Base-by-base conservation (phyloP, 345 rosid species). In the Linum lewisii region DNA sequence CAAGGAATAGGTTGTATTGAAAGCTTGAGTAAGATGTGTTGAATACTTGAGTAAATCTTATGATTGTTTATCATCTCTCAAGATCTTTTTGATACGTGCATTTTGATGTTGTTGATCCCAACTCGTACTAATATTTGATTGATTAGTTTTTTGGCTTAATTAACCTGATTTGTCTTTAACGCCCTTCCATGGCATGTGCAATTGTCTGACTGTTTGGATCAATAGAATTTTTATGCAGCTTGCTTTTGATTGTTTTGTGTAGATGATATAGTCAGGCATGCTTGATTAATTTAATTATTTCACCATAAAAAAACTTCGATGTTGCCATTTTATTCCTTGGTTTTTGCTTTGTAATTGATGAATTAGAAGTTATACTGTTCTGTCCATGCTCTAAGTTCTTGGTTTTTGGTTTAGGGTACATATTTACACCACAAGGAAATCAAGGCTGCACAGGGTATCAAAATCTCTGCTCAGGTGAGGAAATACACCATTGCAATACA, bases 381-480 rank as follows among this genome's bases (percentile, higher is more conserved):
- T 42, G 47, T 42, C 16, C 47, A 42, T 42, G 47, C 18, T 16
- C 47, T 42, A 16, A 42, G 47, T 42, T 42, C 14, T 42, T 42
- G 16, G 47, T 42, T 42, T 42, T 71, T 45, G 74, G 77, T 73
- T 69, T 82, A 93, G 99, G 99, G 99, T 59, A 76, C 84, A 6
- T 89, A 86, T 64, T 18, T 84, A 69, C 97, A 89, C 75, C 90
- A 84, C 61, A 93, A 89, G 75, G 86, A 86, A 70, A 85, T 85
- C 64, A 93, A 85, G 79, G 99, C 99, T 63, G 97, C 95, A 51
- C 91, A 83, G 83, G 94, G 97, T 66, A 89, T 93, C 73, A 93
- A 93, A 77, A 89, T 93, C 44, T 67, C 88, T 45, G 97, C 85
- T 24, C 99, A 89, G 99, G 99, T 92, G 58, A 64, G 62, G 36